Base-by-base conservation (phyloP, 129 eudicot species). In the Apium graveolens region DNA sequence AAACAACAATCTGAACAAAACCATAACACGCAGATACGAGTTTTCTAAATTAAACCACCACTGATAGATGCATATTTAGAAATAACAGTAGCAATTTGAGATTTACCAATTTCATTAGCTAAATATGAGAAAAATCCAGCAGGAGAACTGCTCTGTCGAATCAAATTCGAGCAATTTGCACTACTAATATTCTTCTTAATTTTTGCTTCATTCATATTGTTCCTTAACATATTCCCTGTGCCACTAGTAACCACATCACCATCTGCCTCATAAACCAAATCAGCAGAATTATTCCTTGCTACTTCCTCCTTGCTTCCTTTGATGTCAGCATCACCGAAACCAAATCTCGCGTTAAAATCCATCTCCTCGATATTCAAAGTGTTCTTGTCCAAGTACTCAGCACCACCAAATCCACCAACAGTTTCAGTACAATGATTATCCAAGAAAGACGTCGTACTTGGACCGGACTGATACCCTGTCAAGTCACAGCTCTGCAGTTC, bases 101-200 rank as follows among this genome's bases (percentile, higher is more conserved):
- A 62, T 1, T 8, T 88, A 91, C 97, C 98, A 80, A 86, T 86
- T 53, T 81, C 87, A 79, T 31, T 73, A 6, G 81, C 84, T 82
- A 90, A 73, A 66, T 85, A 69, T 32, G 85, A 78, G 76, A 94
- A 77, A 83, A 94, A 88, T 76, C 97, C 98, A 85, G 96, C 93
- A 26, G 93, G 98, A 39, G 96, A 88, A 76, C 93, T 91, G 76
- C 84, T 88, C 57, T 94, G 96, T 70, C 98, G 81, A 21, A 87
- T 51, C 75, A 91, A 91, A 91, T 81, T 85, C 14, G 90, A 85
- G 35, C 76, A 29, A 70, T 75, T 85, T 31, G 80, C 82, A 80
- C 13, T 73, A 34, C 73, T 57, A 46, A 11, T 38, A 0, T 26
- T 73, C 39, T 73, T 73, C 77, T 21, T 37, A 1, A 10, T 43